These are phyloP conservation scores for Aspergillus sp. DNA, from an alignment of 2,329 filamentous ascomycete species.

Conservation along the genomic window DNA sequence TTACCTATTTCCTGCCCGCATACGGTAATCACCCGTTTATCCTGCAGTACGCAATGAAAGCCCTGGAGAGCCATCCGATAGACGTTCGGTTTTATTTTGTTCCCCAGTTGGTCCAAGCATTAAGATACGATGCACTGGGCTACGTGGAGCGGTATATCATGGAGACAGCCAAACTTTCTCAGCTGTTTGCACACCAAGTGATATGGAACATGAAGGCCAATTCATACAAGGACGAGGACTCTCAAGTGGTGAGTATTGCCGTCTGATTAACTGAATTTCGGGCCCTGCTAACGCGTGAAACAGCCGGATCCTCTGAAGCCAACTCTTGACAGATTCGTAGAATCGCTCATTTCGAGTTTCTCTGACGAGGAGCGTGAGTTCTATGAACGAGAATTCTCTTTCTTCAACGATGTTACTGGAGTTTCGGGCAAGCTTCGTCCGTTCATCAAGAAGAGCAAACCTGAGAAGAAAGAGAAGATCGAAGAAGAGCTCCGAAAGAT, in stretches of 20 bases:
- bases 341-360: slow-evolving; percentile 73
- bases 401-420: slow-evolving; percentile 92
- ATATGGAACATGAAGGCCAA: slow-evolving; percentile 99
- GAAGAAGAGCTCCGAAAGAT: slow-evolving; percentile 97
- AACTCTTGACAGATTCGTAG: slow-evolving; percentile 81
- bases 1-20: slow-evolving; percentile 84
- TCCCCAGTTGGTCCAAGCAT: slow-evolving; percentile 89
- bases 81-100: slow-evolving; percentile 99
- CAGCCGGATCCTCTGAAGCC: slow-evolving; percentile 87
- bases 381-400: slow-evolving; percentile 91
- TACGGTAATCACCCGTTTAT: slow-evolving; percentile 89
- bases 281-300: slow-evolving; percentile 5
- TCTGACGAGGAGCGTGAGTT: slow-evolving; percentile 69
- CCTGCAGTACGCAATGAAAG: slow-evolving; percentile 92
- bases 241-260: slow-evolving; percentile 55
- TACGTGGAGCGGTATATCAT: slow-evolving; percentile 96
- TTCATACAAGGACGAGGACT: slow-evolving; percentile 94
- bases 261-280: neutral
- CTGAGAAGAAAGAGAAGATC: slow-evolving; percentile 98
- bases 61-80: slow-evolving; percentile 86
- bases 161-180: slow-evolving; percentile 95
- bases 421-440: slow-evolving; percentile 95
- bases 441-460: slow-evolving; percentile 81
- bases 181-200: slow-evolving; percentile 96
- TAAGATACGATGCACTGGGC: slow-evolving; percentile 84